These are phyloP conservation scores for Argentina anserina DNA, from an alignment of 306 rosid species.

Conservation along the genomic window DNA sequence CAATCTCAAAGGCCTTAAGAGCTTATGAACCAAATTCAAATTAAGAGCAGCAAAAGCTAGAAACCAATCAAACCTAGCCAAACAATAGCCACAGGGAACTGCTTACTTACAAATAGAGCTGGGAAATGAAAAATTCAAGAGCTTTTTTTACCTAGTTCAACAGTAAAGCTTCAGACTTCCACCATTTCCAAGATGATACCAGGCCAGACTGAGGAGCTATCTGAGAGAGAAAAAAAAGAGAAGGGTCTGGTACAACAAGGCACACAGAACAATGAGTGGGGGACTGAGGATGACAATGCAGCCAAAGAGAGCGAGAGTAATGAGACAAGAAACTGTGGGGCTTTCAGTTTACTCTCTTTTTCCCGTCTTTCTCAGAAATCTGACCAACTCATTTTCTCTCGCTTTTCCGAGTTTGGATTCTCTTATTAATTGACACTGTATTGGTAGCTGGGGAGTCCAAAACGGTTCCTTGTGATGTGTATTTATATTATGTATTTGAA, in stretches of 20 bases:
- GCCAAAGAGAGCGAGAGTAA: neutral
- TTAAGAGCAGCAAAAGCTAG: neutral
- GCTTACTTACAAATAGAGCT: neutral
- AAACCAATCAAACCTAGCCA: neutral
- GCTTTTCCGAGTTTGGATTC: constrained; percentile 6
- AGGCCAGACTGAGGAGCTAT: neutral
- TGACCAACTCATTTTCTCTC: neutral
- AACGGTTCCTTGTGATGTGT: neutral
- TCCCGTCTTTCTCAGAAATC: neutral
- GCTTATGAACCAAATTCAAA: neutral
- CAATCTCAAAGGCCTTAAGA: neutral
- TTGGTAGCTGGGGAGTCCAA: neutral
- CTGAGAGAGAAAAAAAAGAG: neutral
- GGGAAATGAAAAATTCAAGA: neutral
- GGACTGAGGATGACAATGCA: constrained; percentile 1
- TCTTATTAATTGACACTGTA: neutral
- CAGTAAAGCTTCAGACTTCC: constrained; percentile 9
- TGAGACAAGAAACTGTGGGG: neutral
- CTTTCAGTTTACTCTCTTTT: neutral
- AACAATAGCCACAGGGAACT: neutral
- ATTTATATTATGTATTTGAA: neutral
- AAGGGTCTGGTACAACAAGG: neutral
- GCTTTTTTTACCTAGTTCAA: neutral
- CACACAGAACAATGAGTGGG: neutral
- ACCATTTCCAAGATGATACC: constrained; percentile 11